Evolutionary conservation across 345 rosid species (phyloP), one percentile per base, ranked within the genome.

Genomic region (Jatropha curcas): DNA sequence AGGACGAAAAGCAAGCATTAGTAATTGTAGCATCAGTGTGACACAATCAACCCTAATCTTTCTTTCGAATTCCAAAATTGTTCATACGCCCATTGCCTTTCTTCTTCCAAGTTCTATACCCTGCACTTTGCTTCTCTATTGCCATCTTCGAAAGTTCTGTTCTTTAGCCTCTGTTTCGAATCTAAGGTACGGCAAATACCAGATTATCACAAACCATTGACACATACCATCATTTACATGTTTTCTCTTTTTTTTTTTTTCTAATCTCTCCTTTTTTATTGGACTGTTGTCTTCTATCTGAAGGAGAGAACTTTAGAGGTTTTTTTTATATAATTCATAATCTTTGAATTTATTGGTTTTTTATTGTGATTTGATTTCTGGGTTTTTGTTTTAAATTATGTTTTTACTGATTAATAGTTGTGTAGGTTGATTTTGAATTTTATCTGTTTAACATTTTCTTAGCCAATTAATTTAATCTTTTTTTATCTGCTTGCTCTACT

Each of bases 1-100:
- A n/a, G n/a, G n/a, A n/a, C n/a, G n/a, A n/a, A n/a, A n/a, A n/a
- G n/a, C n/a, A n/a, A n/a, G n/a, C n/a, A n/a, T n/a, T n/a, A n/a
- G n/a, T n/a, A n/a, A n/a, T n/a, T n/a, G n/a, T n/a, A n/a, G n/a
- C 75, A 72, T 69, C 4, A 3, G 34, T n/a, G 31, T 82, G 82
- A 66, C 81, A 71, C 27, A 63, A 58, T 70, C 73, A 79, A 37
- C 79, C 85, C 83, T 71, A 79, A 68, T 34, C 75, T 71, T 79
- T 77, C 37, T 17, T 55, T 70, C 56, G 59, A 76, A 69, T 82
- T 51, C 78, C 78, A 0, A 60, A 68, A 53, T 30, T 41, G 24
- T 34, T 53, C 60, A 19, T 17, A 25, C 33, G 13, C 13, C n/a
- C 27, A 20, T 12, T 12, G 50, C 14, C 28, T 52, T 19, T 13